phyloP scores from a whole-genome alignment of 805 yeast genomes.

The Starmera quercuum region DNA sequence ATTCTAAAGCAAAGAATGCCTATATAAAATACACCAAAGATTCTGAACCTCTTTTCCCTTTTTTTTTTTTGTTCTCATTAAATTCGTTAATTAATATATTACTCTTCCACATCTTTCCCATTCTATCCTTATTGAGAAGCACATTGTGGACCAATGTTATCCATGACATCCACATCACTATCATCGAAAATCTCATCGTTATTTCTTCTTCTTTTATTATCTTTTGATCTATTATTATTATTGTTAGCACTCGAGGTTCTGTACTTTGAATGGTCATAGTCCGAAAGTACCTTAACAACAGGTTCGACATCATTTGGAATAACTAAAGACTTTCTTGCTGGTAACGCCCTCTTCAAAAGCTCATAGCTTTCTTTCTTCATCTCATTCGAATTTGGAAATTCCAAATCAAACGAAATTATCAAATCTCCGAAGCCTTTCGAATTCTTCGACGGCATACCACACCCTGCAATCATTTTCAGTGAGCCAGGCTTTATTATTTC shows the following conservation, averaged over 20 bases:
- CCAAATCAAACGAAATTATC: constrained; percentile 48
- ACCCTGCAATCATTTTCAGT: constrained; percentile 38
- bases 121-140: constrained; percentile 5
- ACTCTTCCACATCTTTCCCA: background rate
- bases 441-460: constrained; percentile 51
- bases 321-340: constrained; percentile 53
- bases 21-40: no score
- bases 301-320: constrained; percentile 67
- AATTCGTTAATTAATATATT: no score
- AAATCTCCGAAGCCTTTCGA: constrained; percentile 39
- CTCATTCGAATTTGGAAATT: constrained; percentile 54
- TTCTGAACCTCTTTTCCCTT: no score
- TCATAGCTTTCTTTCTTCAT: constrained; percentile 64
- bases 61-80: no score
- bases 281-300: constrained; percentile 68
- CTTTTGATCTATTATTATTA: background rate
- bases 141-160: constrained; percentile 3
- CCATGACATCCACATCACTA: background rate
- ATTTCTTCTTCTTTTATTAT: constrained; percentile 2
- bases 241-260: constrained; percentile 4
- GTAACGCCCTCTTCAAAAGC: constrained; percentile 65
- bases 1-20: no score
- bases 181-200: constrained; percentile 1
- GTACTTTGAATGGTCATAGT: constrained; percentile 37
- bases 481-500: constrained; percentile 45